phyloP scores from a whole-genome alignment of 352 stramenopile genomes.

The Lagenidium giganteum region DNA sequence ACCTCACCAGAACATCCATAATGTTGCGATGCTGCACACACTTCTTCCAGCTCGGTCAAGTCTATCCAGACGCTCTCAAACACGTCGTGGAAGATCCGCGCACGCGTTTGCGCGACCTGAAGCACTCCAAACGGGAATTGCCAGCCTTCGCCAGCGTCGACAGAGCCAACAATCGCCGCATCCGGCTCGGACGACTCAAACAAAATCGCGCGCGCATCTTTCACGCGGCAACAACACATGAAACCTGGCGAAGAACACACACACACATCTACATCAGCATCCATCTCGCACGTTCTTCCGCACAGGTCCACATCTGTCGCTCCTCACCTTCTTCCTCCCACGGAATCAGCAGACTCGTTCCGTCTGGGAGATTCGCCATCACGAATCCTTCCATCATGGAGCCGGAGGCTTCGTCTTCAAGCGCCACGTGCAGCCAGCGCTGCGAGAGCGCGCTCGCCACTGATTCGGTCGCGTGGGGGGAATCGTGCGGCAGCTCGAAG shows the following conservation, averaged over 20 bases:
- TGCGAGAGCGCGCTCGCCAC: conserved; percentile 6
- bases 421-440: conserved; percentile 51
- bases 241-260: conserved; percentile 20
- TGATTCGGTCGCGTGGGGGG: too few species aligned
- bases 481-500: conserved; percentile 26
- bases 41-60: conserved; percentile 26
- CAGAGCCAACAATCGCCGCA: conserved; percentile 22
- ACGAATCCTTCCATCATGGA: conserved; percentile 37
- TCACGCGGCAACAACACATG: conserved; percentile 35
- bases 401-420: conserved; percentile 22
- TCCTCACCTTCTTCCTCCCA: conserved; percentile 39
- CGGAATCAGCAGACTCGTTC: conserved; percentile 31
- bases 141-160: conserved; percentile 27
- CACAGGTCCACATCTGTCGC: neutral
- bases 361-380: conserved; percentile 43
- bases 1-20: conserved; percentile 9
- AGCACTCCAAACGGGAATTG: conserved; percentile 39
- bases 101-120: conserved; percentile 19
- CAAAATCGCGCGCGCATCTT: conserved; percentile 22
- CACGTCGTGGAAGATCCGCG: conserved; percentile 39
- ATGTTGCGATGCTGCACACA: conserved; percentile 38
- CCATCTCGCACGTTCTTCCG: neutral
- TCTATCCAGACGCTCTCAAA: conserved; percentile 53
- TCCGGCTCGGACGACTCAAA: conserved; percentile 28
- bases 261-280: neutral